Percentiles rank a stretch among this genome's conserved stretches.
Evolutionary conservation across 805 yeast genomes (phyloP).

Genomic region (Yarrowia hollandica): DNA sequence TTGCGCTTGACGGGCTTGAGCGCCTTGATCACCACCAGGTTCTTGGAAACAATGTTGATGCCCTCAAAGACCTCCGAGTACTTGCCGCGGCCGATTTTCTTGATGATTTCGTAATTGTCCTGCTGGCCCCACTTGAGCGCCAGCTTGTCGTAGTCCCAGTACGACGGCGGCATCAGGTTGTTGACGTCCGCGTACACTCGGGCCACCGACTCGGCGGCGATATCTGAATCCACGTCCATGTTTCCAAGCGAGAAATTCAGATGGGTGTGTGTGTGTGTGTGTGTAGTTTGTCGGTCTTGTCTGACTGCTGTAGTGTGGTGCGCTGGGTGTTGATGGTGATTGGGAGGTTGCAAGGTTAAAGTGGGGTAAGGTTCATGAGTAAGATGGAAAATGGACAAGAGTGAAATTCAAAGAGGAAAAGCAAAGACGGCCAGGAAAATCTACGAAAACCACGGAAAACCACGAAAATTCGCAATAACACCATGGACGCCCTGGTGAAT

Average conservation of each 20-base stretch:
- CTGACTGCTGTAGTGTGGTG: neutral
- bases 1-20: slow-evolving; percentile 90
- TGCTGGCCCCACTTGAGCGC: slow-evolving; percentile 59
- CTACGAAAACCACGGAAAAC: too few relatives aligned
- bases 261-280: too few relatives aligned
- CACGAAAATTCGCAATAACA: too few relatives aligned
- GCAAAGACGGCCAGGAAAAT: neutral
- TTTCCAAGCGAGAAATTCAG: too few relatives aligned
- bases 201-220: slow-evolving; percentile 45
- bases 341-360: neutral
- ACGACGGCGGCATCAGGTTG: slow-evolving; percentile 62
- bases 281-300: neutral
- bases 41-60: slow-evolving; percentile 61
- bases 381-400: too few relatives aligned
- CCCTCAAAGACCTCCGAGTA: slow-evolving; percentile 95
- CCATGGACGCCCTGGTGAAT: slow-evolving; percentile 35
- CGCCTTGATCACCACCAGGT: slow-evolving; percentile 79
- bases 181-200: slow-evolving; percentile 78
- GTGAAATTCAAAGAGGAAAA: too few relatives aligned
- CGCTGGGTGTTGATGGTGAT: neutral
- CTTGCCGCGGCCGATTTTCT: slow-evolving; percentile 88
- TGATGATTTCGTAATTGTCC: slow-evolving; percentile 69
- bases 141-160: slow-evolving; percentile 73
- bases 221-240: slow-evolving; percentile 24
- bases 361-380: neutral